Percentiles rank a stretch among this genome's conserved stretches.
Conservation (phyloP, 1,284 basidiomycete genomes). For the Ustilago trichophora region DNA sequence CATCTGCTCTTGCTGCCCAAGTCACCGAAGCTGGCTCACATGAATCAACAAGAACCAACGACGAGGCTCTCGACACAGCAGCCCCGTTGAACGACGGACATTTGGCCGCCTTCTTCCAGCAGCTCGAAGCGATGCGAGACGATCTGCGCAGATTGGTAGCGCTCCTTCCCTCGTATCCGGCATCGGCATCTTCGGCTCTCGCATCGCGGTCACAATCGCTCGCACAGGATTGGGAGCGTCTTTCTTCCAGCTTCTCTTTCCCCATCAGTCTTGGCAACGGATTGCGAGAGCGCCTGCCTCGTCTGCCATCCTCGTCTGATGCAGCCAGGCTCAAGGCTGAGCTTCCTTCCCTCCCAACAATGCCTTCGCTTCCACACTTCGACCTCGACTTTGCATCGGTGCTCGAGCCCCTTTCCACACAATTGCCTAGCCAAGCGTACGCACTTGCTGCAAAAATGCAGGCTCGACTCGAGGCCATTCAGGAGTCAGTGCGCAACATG, state of each 20-base stretch:
- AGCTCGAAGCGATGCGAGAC: constrained; percentile 52
- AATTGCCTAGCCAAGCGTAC: constrained; percentile 35
- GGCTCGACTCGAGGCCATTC: constrained; percentile 41
- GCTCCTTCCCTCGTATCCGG: constrained; percentile 37
- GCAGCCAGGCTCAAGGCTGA: constrained; percentile 25
- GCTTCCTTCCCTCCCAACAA: constrained; percentile 25
- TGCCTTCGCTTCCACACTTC: constrained; percentile 34
- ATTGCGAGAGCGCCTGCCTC: constrained; percentile 30
- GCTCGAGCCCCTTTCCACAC: constrained; percentile 35
- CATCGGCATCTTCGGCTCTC: constrained; percentile 44
- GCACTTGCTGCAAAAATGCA: constrained; percentile 49
- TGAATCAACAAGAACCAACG: too few species aligned
- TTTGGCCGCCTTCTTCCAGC: constrained; percentile 47
- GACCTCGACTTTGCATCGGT: constrained; percentile 44
- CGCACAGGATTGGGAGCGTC: constrained; percentile 43
- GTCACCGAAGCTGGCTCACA: too few species aligned
- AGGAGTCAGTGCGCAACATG: constrained; percentile 51
- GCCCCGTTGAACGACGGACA: constrained; percentile 14
- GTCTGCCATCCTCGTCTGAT: constrained; percentile 36
- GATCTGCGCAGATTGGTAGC: constrained; percentile 42
- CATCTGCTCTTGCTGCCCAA: background rate
- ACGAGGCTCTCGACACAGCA: background rate
- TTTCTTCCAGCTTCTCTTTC: constrained; percentile 37
- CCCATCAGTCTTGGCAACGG: constrained; percentile 37
- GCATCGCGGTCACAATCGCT: constrained; percentile 48